These are phyloP conservation scores for Saccharomycodes ludwigii DNA, from an alignment of 805 yeast genomes.

Conservation along the genomic window DNA sequence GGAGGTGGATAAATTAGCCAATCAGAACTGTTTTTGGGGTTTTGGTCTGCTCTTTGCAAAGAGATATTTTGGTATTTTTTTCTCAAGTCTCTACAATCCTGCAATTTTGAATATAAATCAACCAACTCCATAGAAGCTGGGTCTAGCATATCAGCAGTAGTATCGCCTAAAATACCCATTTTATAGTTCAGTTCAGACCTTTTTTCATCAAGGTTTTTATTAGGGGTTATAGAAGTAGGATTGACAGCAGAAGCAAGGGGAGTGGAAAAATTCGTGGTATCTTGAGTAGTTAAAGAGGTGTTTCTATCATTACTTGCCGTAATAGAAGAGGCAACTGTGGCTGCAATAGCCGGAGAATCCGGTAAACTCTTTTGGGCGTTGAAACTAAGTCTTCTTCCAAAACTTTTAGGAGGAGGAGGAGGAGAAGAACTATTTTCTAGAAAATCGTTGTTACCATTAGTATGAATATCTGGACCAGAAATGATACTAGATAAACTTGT, in stretches of 20 bases:
- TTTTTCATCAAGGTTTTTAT: slow-evolving; percentile 2
- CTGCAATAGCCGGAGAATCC: neutral
- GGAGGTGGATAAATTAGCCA: slow-evolving; percentile 91
- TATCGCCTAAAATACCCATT: slow-evolving; percentile 33
- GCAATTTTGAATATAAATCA: slow-evolving; percentile 48
- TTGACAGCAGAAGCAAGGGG: too few species aligned
- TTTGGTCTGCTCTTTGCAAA: slow-evolving; percentile 57
- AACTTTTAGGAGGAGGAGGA: neutral
- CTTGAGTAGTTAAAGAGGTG: neutral
- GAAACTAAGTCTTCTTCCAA: slow-evolving; percentile 5
- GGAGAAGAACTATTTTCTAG: slow-evolving; percentile 1
- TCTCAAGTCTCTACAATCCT: slow-evolving; percentile 59
- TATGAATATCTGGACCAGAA: neutral
- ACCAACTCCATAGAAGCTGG: slow-evolving; percentile 58
- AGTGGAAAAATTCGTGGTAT: neutral
- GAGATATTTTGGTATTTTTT: slow-evolving; percentile 63
- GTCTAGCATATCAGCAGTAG: slow-evolving; percentile 40
- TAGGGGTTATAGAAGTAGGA: too few species aligned
- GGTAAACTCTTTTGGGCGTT: slow-evolving; percentile 6
- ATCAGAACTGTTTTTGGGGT: slow-evolving; percentile 64
- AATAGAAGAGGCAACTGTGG: too few species aligned
- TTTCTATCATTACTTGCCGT: neutral
- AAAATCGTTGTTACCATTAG: slow-evolving; percentile 2
- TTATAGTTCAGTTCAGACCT: slow-evolving; percentile 19
- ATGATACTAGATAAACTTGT: neutral